Evolutionary conservation across 768 basidiomycete genomes (phyloP), one percentile per base, ranked within the genome.

Genomic region (Xanthoconium purpureum): DNA sequence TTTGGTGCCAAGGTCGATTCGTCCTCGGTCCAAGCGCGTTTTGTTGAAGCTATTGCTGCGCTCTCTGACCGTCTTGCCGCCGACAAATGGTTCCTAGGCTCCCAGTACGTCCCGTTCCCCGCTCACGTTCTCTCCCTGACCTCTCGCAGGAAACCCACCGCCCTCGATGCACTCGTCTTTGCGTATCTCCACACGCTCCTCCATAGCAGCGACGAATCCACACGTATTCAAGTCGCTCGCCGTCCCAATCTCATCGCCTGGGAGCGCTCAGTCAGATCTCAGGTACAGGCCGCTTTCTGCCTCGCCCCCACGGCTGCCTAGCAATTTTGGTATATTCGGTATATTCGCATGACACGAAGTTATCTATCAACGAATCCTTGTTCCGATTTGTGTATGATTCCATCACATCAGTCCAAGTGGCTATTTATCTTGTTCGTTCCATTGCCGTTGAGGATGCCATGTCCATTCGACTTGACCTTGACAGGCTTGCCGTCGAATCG

Each of bases 11-110:
- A 82, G 43, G 65, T 91, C 35, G 76, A 84, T 58, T 69, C 76
- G 17, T 64, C 73, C 15, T 72, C 78, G 3, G 67, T 91, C 18
- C 74, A 83, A 49, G 71, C 78, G 15, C 80, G 81, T 62, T 93
- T 89, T 69, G 75, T 77, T 20, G 88, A 90, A 46, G 90, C 90
- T 15, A 84, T 92, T 18, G 67, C 79, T 2, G 80, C 89, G 1
- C 79, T 94, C 32, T 87, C 88, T 0, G 87, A 88, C 59, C 81
- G 90, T 24, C 79, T 94, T 2, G 87, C 84, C 28, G 82, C 80
- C 3, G 87, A 92, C 65, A 82, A 80, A 58, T 94, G 91, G 91
- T 88, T 94, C 72, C 79, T 94, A 3, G 85, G 78, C 37, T 92
- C 89, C 13, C 73, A 71, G 91, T 91, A 66, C 47, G 80, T 55